These are phyloP conservation scores for Phragmites australis DNA, from an alignment of 176 grass and related monocot species.

Conservation along the genomic window DNA sequence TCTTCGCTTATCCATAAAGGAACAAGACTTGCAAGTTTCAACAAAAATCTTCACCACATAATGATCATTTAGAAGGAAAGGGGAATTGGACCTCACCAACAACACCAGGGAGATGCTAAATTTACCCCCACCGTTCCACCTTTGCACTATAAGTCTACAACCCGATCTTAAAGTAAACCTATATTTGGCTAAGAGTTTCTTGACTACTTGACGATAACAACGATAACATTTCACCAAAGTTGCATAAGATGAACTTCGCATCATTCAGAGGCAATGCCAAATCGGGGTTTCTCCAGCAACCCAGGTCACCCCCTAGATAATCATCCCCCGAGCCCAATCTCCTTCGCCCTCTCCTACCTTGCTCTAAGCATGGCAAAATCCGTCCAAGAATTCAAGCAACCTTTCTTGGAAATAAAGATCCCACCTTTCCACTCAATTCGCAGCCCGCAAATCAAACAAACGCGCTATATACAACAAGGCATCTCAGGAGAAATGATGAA, in stretches of 20 bases:
- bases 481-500: neutral
- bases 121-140: constrained; percentile 1
- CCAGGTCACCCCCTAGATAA: neutral
- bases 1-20: constrained; percentile 18
- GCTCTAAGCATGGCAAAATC: neutral
- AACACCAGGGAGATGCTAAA: neutral
- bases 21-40: constrained; percentile 8
- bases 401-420: neutral
- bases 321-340: neutral
- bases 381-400: neutral
- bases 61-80: neutral
- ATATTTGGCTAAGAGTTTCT: constrained; percentile 7
- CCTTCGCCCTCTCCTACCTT: neutral
- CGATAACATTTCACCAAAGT: neutral
- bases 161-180: neutral
- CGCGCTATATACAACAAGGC: neutral
- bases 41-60: constrained; percentile 15
- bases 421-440: neutral
- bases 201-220: neutral
- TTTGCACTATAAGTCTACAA: neutral
- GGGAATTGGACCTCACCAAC: neutral
- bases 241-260: neutral
- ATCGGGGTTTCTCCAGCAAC: neutral
- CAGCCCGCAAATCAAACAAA: neutral
- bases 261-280: neutral